Conservation (phyloP, 1,284 basidiomycete genomes). For the Waitea zeae region DNA sequence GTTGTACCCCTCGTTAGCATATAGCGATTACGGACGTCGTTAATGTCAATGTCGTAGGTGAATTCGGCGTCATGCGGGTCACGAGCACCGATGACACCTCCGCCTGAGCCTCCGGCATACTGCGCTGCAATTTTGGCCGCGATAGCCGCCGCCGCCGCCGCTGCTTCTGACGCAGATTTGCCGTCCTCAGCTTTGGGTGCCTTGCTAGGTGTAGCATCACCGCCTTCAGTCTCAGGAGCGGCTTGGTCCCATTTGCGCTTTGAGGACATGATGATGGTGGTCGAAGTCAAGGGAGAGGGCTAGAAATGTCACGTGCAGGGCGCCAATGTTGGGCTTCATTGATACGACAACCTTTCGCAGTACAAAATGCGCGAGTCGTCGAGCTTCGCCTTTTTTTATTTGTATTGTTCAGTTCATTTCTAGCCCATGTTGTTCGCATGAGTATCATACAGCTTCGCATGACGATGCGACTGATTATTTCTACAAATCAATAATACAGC, state of each 20-base stretch:
- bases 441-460: no score
- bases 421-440: no score
- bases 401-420: no score
- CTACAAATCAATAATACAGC: no score
- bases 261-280: conserved; percentile 35
- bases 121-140: conserved; percentile 87
- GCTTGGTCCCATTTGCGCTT: conserved; percentile 59
- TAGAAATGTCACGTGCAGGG: no score
- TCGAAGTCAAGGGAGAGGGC: no score
- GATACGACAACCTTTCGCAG: no score
- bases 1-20: conserved; percentile 89
- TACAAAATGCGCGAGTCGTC: no score
- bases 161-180: conserved; percentile 55
- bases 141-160: conserved; percentile 71
- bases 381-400: no score
- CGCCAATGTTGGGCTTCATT: no score
- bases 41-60: conserved; percentile 89
- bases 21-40: conserved; percentile 92
- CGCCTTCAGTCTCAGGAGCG: conserved; percentile 13
- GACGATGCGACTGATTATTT: no score
- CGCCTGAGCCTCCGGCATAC: conserved; percentile 33
- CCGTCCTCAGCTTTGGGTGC: conserved; percentile 32
- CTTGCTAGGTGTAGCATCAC: conserved; percentile 18
- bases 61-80: conserved; percentile 74
- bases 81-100: conserved; percentile 25